A percentile compares a stretch with the other conserved stretches of the same genome.
phyloP scores from a whole-genome alignment of 371 early-diverging fungal species.

The Mortierella sp. region DNA sequence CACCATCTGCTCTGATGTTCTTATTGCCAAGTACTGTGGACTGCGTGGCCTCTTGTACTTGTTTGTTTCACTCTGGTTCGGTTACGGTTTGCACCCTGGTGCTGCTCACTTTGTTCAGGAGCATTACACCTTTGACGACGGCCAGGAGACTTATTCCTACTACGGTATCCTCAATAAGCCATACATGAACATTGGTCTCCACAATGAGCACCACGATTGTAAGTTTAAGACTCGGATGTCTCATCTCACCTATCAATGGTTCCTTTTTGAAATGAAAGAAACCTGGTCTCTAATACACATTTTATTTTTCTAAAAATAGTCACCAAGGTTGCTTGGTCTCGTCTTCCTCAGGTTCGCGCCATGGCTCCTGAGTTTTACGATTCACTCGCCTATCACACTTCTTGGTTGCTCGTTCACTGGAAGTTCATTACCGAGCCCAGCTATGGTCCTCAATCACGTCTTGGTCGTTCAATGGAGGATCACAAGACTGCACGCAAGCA shows the following conservation, averaged over 20 bases:
- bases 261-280: not conserved
- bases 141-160: conserved; percentile 98
- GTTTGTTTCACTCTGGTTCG: conserved; percentile 85
- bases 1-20: conserved; percentile 70
- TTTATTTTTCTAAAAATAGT: conserved; percentile 16
- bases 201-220: conserved; percentile 99
- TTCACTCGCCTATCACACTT: conserved; percentile 84
- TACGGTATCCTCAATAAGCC: conserved; percentile 91
- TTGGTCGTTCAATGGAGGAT: conserved; percentile 78
- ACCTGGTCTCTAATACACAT: not conserved
- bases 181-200: conserved; percentile 92
- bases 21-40: conserved; percentile 75
- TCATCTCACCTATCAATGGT: not conserved
- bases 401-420: conserved; percentile 90
- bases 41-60: conserved; percentile 80
- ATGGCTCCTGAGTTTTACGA: conserved; percentile 95
- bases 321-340: conserved; percentile 88
- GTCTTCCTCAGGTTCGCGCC: conserved; percentile 83
- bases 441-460: conserved; percentile 87
- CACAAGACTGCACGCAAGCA: conserved; percentile 76
- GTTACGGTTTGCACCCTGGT: conserved; percentile 94
- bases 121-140: conserved; percentile 96
- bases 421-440: conserved; percentile 81
- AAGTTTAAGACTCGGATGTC: no score
- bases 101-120: conserved; percentile 98